Evolutionary conservation across 768 basidiomycete species (phyloP), one percentile per base, ranked within the genome.

Genomic region (Vararia minispora): DNA sequence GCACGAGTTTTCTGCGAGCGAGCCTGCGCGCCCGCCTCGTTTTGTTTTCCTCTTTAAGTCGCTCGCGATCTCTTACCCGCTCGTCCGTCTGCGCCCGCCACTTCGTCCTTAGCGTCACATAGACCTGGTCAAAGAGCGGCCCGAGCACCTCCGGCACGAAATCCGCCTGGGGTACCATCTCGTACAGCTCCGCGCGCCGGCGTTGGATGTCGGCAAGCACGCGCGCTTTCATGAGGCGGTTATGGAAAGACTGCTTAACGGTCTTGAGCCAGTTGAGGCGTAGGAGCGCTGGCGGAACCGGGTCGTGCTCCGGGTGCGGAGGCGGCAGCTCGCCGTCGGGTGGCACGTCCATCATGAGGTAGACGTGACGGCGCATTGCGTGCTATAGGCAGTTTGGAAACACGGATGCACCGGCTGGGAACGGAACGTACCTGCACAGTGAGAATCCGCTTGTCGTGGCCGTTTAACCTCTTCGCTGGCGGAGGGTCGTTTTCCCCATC

Each of bases 211-310:
- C 78, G 6, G 62, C 61, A 16, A 84, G 52, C 6, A 83, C 54
- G 7, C 75, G 73, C 12, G 64, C 57, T 58, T 79, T 84, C 81
- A 84, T 84, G 11, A 70, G 67, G 8, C 66, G 62, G 42, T 86
- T 86, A 49, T 84, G 82, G 14, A 74, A 67, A 1, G 81, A 85
- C 48, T 84, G 79, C 43, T 75, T 80, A 9, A 71, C 63, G 2
- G 83, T 86, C 54, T 81, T 82, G 44, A 79, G 74, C 83, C 83
- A 86, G 4, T 83, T 76, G 46, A 85, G 85, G 14, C 82, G 76
- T n/a, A n/a, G n/a, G n/a, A n/a, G n/a, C n/a, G n/a, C n/a, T n/a
- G n/a, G n/a, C n/a, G n/a, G n/a, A 11, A 85, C 63, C 1, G 79
- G 71, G n/a, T 76, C 68, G 16, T 63, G 53, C 49, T 85, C 81